Conservation (phyloP, 2,329 filamentous ascomycete species). For the Aspergillus piperis region DNA sequence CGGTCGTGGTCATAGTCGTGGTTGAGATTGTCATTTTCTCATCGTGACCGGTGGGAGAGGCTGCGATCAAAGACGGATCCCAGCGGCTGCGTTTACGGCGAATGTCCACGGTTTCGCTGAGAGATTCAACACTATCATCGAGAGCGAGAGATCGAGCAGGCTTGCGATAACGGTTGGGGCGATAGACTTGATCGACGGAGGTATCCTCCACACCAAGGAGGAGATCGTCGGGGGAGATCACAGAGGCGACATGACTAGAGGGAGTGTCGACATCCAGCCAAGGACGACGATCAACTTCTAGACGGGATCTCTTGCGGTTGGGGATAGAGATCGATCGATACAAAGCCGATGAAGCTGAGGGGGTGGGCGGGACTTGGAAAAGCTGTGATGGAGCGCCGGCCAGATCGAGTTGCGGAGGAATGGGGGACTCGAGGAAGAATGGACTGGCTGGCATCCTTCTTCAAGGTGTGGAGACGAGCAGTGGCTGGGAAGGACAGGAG, state of each 20-base stretch:
- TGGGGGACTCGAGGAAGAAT: slow-evolving; percentile 38
- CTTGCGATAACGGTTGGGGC: slow-evolving; percentile 46
- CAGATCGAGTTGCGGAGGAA: slow-evolving; percentile 42
- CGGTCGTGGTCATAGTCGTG: slow-evolving; percentile 15
- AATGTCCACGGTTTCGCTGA: slow-evolving; percentile 22
- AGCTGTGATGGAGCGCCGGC: slow-evolving; percentile 40
- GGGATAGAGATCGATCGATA: slow-evolving; percentile 36
- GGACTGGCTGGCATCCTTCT: slow-evolving; percentile 31
- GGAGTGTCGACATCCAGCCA: slow-evolving; percentile 27
- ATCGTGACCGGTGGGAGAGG: slow-evolving; percentile 25
- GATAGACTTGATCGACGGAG: slow-evolving; percentile 30
- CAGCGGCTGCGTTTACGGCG: slow-evolving; percentile 38
- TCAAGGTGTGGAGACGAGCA: neutral
- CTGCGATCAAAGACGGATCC: slow-evolving; percentile 28
- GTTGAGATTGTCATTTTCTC: slow-evolving; percentile 18
- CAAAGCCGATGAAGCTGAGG: slow-evolving; percentile 42
- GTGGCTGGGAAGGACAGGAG: neutral
- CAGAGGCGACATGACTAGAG: slow-evolving; percentile 40
- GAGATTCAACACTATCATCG: slow-evolving; percentile 30
- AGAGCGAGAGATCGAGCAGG: slow-evolving; percentile 28
- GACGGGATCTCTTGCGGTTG: slow-evolving; percentile 37
- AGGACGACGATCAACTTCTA: slow-evolving; percentile 28
- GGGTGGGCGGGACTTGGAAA: slow-evolving; percentile 38
- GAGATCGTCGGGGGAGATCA: slow-evolving; percentile 16
- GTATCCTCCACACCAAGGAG: slow-evolving; percentile 35